Base-by-base conservation (phyloP, 2,329 filamentous ascomycete genomes). In the Beauveria sp. region DNA sequence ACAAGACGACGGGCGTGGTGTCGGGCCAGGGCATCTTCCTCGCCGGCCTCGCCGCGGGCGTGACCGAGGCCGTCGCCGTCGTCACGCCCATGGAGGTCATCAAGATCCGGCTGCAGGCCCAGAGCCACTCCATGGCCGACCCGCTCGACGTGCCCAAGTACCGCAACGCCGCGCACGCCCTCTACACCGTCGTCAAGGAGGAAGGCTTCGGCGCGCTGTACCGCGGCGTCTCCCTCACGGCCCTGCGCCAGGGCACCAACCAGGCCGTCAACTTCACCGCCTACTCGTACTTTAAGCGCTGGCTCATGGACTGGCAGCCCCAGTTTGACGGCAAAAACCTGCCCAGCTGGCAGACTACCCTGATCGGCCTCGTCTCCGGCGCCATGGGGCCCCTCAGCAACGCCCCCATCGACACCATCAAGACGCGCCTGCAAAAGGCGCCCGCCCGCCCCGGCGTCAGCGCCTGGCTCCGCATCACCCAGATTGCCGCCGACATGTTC, bases 81-180 rank as follows among this genome's bases (percentile, higher is more conserved):
- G 95, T 99, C 61, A 97, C 93, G 34, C 95, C 95, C 6, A 99
- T 99, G 95, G 95, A 99, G 79, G 95, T 99, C 64, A 86, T 99
- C 77, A 99, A 99, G 84, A 99, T 99, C 73, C 90, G 95, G 54
- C 85, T 99, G 68, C 95, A 99, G 81, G 93, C 93, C 5, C 95
- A 99, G 78, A 91, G 97, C 79, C 95, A 99, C 85, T 91, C 86
- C 73, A 95, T 99, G 88, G 92, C 95, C 54, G 95, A 99, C 73
- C 95, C 95, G 6, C 87, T 98, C 67, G 95, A 98, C 74, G 76
- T 97, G 9, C 95, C 95, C 66, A 98, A 98, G 79, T 98, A 98
- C 81, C 90, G 93, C 73, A 97, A 96, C 76, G 93, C 93, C 28
- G 92, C 92, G 20, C 85, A 88, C 74, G 85, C 85, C 7, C 76